Base-by-base conservation (phyloP, 345 rosid species). In the Hypericum perforatum region DNA sequence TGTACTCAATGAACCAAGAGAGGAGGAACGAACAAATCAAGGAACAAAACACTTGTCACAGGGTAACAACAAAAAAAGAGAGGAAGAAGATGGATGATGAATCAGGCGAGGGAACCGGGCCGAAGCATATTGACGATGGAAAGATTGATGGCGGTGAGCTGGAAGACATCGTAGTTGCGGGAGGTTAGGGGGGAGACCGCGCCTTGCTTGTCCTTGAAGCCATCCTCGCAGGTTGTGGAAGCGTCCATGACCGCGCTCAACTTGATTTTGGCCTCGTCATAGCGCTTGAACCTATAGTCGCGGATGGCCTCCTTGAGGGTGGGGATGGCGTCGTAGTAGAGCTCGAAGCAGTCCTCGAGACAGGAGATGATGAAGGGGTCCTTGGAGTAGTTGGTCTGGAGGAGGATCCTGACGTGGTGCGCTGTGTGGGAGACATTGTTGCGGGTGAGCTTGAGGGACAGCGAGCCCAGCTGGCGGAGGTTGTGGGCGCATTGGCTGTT, bases 321-420 rank as follows among this genome's bases (percentile, higher is more conserved):
- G 7, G 67, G 51, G 42, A 65, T 49, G 9, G 80, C 76, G 43
- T 77, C 76, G 0, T 87, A 73, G 54, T 81, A 84, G n/a, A 84
- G 75, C 8, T 73, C 72, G 9, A 64, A 49, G 65, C 92, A 78
- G 44, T 81, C 85, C 0, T 45, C 12, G 43, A 84, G 51, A 54
- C 85, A 60, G 0, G 68, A 53, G 42, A 49, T 52, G 0, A 55
- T 5, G 37, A 39, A 66, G 0, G 74, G 75, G 10, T 75, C 78
- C 58, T n/a, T n/a, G n/a, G 43, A 7, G n/a, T n/a, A n/a, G n/a
- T n/a, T n/a, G n/a, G n/a, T n/a, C n/a, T n/a, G n/a, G n/a, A n/a
- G n/a, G n/a, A n/a, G n/a, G n/a, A n/a, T n/a, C n/a, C n/a, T n/a
- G n/a, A n/a, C n/a, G n/a, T n/a, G n/a, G n/a, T n/a, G 43, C 57